Conservation (phyloP, 1,284 basidiomycete genomes). For the Porogramme epimiltina region DNA sequence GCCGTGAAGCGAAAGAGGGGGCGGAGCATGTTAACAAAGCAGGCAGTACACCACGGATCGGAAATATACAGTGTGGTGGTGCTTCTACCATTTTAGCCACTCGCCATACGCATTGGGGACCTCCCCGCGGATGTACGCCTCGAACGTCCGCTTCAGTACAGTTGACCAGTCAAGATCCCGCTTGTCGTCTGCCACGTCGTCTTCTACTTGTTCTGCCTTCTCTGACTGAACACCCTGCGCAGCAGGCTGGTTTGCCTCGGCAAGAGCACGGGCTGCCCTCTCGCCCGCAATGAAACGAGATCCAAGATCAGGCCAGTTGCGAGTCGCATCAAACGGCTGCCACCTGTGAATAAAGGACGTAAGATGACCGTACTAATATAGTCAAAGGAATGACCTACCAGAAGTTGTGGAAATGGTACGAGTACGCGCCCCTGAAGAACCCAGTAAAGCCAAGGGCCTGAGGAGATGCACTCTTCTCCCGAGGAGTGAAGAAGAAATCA, state of each 20-base stretch:
- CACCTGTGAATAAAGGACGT: conserved; percentile 58
- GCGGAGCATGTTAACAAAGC: conserved; percentile 2
- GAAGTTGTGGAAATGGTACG: conserved; percentile 65
- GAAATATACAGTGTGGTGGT: not conserved
- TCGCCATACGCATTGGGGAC: conserved; percentile 92
- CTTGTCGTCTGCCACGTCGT: conserved; percentile 52
- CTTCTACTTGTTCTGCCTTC: conserved; percentile 33
- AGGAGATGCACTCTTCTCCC: conserved; percentile 52
- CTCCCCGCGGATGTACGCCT: conserved; percentile 85
- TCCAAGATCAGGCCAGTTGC: conserved; percentile 93
- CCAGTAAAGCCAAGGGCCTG: conserved; percentile 64
- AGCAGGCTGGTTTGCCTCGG: conserved; percentile 23
- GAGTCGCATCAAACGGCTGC: conserved; percentile 86
- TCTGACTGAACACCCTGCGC: conserved; percentile 14
- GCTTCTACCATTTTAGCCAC: conserved; percentile 67
- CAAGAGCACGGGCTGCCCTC: conserved; percentile 50
- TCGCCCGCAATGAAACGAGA: conserved; percentile 77
- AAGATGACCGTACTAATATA: not conserved
- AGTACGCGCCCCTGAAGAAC: conserved; percentile 71
- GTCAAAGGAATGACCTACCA: conserved; percentile 16
- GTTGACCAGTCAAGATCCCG: conserved; percentile 89
- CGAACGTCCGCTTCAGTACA: conserved; percentile 90
- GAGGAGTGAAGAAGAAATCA: conserved; percentile 64
- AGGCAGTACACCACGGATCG: not conserved
- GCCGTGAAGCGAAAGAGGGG: conserved; percentile 3